Base-by-base conservation (phyloP, 805 yeast genomes). In the Starmerella bombi region DNA sequence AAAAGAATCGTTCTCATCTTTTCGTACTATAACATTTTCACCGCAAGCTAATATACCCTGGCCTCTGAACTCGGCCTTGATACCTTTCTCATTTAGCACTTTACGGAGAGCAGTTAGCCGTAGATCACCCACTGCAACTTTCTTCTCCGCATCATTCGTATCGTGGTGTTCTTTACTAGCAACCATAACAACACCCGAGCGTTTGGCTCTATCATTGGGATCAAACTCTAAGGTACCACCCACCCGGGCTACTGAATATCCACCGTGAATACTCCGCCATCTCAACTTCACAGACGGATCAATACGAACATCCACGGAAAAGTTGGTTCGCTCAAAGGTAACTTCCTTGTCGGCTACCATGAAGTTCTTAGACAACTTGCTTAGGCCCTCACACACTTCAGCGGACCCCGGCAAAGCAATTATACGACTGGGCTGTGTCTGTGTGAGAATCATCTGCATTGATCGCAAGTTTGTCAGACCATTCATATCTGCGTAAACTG, bases 41-140 rank as follows among this genome's bases (percentile, higher is more conserved):
- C 86, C 86, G 33, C 93, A 80, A 12, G 86, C 93, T 30, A 91
- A 63, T 0, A 85, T 76, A 57, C 97, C 97, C 58, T 85, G 95
- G 40, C 95, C 93, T 58, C 80, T 75, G 58, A 88, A 84, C 54
- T 86, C 95, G 1, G 93, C 95, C 38, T 64, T 66, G 52, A 80
- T 72, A 36, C 82, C 80, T 41, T 63, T 59, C 4, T 67, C 62
- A 23, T 66, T 61, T 28, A 91, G 64, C 43, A 69, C 71, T 50
- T 73, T 72, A 52, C 81, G 77, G 37, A 91, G 64, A 48, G 85
- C 94, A 0, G 91, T 80, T 20, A 91, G 64, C 45, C 80, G 71
- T 33, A 91, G 75, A 57, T 86, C 94, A 29, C 99, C 99, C 43
- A 91, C 82, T 15, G 84, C 80, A 37, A 80, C 61, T 27, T 79